Evolutionary conservation across 2,329 filamentous ascomycete genomes (phyloP).

Genomic region (Eutypa lata): DNA sequence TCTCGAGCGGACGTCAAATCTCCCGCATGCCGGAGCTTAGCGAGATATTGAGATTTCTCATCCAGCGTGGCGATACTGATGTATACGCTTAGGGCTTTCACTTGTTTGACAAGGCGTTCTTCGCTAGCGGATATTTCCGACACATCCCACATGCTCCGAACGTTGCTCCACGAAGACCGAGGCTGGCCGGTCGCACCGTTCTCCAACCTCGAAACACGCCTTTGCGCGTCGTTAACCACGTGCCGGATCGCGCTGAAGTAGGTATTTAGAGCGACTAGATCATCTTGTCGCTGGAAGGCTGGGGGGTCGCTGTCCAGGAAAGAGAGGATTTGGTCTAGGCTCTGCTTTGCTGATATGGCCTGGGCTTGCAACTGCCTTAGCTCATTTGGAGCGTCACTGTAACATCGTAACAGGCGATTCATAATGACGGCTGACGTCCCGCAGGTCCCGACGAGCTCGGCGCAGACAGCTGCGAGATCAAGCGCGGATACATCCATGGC

Average conservation of each 20-base stretch:
- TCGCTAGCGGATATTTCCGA: constrained; percentile 1
- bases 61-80: constrained; percentile 1
- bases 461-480: constrained; percentile 6
- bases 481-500: not conserved
- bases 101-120: constrained; percentile 3
- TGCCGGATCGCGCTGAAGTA: constrained; percentile 3
- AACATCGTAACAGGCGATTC: constrained; percentile 7
- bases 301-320: constrained; percentile 9
- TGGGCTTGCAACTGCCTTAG: constrained; percentile 5
- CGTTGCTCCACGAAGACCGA: constrained; percentile 2
- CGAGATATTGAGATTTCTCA: not conserved
- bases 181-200: not conserved
- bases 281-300: constrained; percentile 1
- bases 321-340: constrained; percentile 5
- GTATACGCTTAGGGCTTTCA: constrained; percentile 5
- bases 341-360: constrained; percentile 1
- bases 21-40: not conserved
- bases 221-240: constrained; percentile 4
- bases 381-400: constrained; percentile 3
- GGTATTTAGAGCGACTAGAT: constrained; percentile 1
- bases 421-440: constrained; percentile 5
- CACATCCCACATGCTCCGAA: not conserved
- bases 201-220: constrained; percentile 1
- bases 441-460: constrained; percentile 3
- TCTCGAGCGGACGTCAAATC: constrained; percentile 2